These are phyloP conservation scores for Crithidia fasciculata DNA, from an alignment of 208 protist species.

Conservation along the genomic window DNA sequence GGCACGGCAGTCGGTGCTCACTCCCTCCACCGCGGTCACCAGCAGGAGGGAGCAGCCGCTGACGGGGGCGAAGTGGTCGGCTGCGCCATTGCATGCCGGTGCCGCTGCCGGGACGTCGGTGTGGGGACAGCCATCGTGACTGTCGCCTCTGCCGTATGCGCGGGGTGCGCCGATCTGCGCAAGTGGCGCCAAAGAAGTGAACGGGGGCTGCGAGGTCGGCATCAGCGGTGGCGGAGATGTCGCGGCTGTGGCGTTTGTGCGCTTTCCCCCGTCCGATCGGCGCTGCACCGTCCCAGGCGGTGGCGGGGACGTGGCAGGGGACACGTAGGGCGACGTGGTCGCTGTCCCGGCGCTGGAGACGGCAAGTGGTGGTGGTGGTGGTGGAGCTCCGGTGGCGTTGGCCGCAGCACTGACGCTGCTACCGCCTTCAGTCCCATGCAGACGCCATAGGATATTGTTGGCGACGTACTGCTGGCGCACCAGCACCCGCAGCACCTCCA, in stretches of 20 bases:
- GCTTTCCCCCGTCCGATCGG: not conserved
- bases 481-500: constrained; percentile 48
- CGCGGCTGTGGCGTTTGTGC: not conserved
- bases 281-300: not conserved
- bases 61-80: constrained; percentile 14
- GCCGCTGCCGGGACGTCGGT: not conserved
- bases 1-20: constrained; percentile 33
- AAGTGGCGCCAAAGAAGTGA: constrained; percentile 1
- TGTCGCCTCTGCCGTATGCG: not conserved
- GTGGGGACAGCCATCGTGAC: not conserved
- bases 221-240: not conserved
- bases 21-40: constrained; percentile 61
- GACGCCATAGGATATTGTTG: not conserved
- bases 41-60: constrained; percentile 60
- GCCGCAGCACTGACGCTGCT: not conserved
- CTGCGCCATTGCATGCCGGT: not conserved
- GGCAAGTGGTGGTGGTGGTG: too few species aligned
- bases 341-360: not conserved
- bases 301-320: not conserved
- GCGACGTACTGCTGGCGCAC: constrained; percentile 50
- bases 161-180: not conserved
- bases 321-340: not conserved
- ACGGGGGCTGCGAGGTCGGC: not conserved
- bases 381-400: too few species aligned
- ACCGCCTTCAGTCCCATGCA: not conserved